phyloP scores from a whole-genome alignment of 1,284 basidiomycete genomes.

The Tranzscheliella williamsii region DNA sequence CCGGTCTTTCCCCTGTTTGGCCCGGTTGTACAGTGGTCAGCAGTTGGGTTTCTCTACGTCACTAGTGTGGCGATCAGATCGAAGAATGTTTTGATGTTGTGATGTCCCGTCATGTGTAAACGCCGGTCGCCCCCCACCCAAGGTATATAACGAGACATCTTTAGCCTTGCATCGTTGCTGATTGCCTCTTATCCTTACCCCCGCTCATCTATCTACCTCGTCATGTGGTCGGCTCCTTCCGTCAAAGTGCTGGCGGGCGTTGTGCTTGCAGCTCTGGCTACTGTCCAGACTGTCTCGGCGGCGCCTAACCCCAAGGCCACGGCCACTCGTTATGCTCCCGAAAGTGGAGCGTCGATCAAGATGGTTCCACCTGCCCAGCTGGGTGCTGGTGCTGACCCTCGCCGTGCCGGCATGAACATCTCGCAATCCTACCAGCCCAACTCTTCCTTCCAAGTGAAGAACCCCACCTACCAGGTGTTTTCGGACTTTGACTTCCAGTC shows the following conservation, averaged over 20 bases:
- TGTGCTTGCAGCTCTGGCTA: not conserved
- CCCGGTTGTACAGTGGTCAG: no score
- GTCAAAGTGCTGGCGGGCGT: not conserved
- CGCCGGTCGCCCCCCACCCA: no score
- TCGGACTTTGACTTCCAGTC: conserved; percentile 44
- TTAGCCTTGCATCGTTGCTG: no score
- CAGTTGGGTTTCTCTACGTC: no score
- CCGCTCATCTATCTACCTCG: no score
- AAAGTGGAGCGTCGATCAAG: not conserved
- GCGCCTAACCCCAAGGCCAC: conserved; percentile 3
- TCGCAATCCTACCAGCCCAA: conserved; percentile 27
- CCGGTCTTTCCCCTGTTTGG: no score
- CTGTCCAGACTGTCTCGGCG: conserved; percentile 2
- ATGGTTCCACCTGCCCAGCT: conserved; percentile 19
- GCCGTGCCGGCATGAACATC: conserved; percentile 25
- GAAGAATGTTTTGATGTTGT: no score
- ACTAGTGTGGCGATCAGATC: no score
- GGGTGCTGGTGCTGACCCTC: conserved; percentile 19
- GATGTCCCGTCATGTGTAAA: no score
- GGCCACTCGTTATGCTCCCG: not conserved
- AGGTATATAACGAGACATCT: no score
- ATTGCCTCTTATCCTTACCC: no score
- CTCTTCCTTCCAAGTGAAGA: conserved; percentile 16
- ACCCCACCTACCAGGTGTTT: conserved; percentile 33
- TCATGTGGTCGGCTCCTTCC: not conserved